A percentile compares a stretch with the other conserved stretches of the same genome.
These are phyloP conservation scores for Mitragyna speciosa DNA, from an alignment of 257 asterid species.

Conservation along the genomic window DNA sequence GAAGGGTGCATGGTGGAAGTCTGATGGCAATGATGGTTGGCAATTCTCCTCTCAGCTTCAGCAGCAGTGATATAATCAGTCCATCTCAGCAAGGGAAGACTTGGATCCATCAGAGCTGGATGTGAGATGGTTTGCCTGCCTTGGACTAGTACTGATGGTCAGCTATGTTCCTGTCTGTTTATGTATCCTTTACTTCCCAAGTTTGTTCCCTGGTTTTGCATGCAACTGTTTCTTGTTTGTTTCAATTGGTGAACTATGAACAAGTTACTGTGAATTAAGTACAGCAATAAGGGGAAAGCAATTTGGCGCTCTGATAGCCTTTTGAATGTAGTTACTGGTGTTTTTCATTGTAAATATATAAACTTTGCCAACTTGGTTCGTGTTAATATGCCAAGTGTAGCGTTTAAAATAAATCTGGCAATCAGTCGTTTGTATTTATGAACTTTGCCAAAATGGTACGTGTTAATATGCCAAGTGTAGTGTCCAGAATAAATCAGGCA, in stretches of 20 bases:
- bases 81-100: slow-evolving; percentile 46
- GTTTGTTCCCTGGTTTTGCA: slow-evolving; percentile 4
- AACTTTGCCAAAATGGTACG: background rate
- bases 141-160: background rate
- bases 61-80: slow-evolving; percentile 28
- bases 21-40: slow-evolving; percentile 59
- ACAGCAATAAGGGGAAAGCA: slow-evolving; percentile 44
- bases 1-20: slow-evolving; percentile 94
- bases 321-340: slow-evolving; percentile 31
- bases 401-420: slow-evolving; percentile 11
- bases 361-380: background rate
- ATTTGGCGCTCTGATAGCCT: slow-evolving; percentile 23
- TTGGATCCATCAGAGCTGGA: slow-evolving; percentile 50
- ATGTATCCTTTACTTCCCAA: background rate
- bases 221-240: slow-evolving; percentile 7
- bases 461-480: slow-evolving; percentile 15
- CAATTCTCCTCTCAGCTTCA: slow-evolving; percentile 33
- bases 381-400: slow-evolving; percentile 15
- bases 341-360: slow-evolving; percentile 39
- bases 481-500: slow-evolving; percentile 13
- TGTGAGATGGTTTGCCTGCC: slow-evolving; percentile 35
- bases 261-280: slow-evolving; percentile 14
- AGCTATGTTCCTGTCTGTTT: background rate
- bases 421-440: background rate
- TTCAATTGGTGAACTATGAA: slow-evolving; percentile 21